These are phyloP conservation scores for Darksidea phi DNA, from an alignment of 495 filamentous ascomycete genomes.

Conservation along the genomic window DNA sequence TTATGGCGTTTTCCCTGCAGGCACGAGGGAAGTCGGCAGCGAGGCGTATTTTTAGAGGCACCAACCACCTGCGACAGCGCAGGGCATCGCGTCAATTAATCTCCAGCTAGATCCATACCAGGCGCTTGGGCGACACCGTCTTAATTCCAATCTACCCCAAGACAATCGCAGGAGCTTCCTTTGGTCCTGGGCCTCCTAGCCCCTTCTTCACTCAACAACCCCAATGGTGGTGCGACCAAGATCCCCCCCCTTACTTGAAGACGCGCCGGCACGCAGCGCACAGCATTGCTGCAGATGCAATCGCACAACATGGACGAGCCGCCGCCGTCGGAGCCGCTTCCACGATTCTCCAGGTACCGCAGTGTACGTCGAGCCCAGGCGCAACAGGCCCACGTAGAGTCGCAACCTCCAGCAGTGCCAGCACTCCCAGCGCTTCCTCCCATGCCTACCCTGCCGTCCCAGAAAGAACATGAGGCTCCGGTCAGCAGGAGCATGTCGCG, in stretches of 20 bases:
- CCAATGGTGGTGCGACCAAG: neutral
- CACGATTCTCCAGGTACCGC: conserved; percentile 41
- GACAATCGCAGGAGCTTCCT: too few relatives aligned
- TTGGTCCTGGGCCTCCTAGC: too few relatives aligned
- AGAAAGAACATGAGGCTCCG: conserved; percentile 23
- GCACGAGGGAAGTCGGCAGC: neutral
- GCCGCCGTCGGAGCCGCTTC: conserved; percentile 10
- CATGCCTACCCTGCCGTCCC: conserved; percentile 14
- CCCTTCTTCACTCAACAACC: too few relatives aligned
- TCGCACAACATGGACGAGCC: conserved; percentile 35
- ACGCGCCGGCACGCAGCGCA: conserved; percentile 5
- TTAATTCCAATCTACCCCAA: too few relatives aligned
- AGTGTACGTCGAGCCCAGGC: conserved; percentile 34
- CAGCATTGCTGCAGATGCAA: conserved; percentile 15
- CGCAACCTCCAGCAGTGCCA: conserved; percentile 10
- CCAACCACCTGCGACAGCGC: neutral
- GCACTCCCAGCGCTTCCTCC: conserved; percentile 24
- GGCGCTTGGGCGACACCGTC: neutral
- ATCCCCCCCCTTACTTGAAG: conserved; percentile 16
- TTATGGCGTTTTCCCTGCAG: neutral
- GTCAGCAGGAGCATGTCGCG: conserved; percentile 42
- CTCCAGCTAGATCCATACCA: neutral
- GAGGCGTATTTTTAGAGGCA: neutral
- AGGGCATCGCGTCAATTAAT: neutral
- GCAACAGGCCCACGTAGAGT: conserved; percentile 2